These are phyloP conservation scores for Tetrahymena thermophila DNA, from an alignment of 73 alveolate genomes.

Conservation along the genomic window DNA sequence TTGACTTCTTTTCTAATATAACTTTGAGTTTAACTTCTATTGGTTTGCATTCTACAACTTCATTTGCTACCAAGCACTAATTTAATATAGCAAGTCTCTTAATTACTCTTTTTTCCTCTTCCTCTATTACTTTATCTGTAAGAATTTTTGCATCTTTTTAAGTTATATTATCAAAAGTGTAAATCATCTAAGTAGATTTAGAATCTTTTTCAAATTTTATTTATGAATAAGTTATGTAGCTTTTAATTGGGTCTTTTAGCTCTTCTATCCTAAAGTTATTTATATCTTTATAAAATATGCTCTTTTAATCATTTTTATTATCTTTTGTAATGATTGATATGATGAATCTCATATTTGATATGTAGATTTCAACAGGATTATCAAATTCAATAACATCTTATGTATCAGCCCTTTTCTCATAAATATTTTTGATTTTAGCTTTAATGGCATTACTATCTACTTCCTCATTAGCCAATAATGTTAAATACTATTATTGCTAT, in stretches of 20 bases:
- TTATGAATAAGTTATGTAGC: background rate
- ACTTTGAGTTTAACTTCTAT: background rate
- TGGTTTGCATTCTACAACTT: background rate
- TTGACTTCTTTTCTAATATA: background rate
- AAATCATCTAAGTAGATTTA: background rate
- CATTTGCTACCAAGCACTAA: background rate
- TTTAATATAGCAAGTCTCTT: background rate
- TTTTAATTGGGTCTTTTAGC: background rate
- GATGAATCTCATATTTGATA: background rate
- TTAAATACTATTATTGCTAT: too few species aligned
- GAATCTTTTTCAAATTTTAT: background rate
- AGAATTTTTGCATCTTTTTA: background rate
- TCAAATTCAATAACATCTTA: background rate
- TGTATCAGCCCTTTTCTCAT: background rate
- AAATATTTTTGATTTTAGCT: background rate
- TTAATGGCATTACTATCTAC: background rate
- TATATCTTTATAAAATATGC: background rate
- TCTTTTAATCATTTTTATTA: background rate
- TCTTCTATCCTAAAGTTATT: background rate
- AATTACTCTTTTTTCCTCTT: background rate
- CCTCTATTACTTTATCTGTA: background rate
- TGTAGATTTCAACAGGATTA: background rate
- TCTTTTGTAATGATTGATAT: background rate
- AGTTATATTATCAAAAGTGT: background rate
- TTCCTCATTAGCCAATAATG: background rate